A percentile compares a stretch with the other conserved stretches of the same genome.
These are phyloP conservation scores for Penicillium diatomitis DNA, from an alignment of 495 filamentous ascomycete genomes.

Conservation along the genomic window DNA sequence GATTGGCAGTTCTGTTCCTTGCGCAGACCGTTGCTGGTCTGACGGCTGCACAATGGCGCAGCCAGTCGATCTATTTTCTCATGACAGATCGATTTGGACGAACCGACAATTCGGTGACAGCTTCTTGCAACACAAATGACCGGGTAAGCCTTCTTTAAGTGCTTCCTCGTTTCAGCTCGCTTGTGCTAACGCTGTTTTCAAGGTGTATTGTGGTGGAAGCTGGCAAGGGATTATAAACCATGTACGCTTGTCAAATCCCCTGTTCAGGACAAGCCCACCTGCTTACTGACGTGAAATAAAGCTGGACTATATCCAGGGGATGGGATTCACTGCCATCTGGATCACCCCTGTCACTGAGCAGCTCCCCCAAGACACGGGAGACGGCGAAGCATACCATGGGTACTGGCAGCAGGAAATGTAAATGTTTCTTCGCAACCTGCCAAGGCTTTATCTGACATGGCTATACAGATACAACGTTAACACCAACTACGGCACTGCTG, in stretches of 20 bases:
- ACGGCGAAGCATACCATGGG: conserved; percentile 59
- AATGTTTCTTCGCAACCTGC: not conserved
- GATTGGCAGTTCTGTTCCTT: conserved; percentile 1
- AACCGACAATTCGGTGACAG: conserved; percentile 54
- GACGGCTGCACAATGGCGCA: conserved; percentile 47
- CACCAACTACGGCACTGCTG: conserved; percentile 52
- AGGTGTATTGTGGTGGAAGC: conserved; percentile 65
- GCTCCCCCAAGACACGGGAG: conserved; percentile 38
- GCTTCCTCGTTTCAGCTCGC: not conserved
- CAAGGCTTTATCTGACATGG: not conserved
- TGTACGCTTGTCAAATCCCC: conserved; percentile 25
- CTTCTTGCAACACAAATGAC: conserved; percentile 36
- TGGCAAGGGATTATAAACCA: conserved; percentile 65
- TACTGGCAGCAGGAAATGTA: conserved; percentile 66
- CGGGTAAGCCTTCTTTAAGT: conserved; percentile 13
- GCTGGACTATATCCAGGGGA: conserved; percentile 51
- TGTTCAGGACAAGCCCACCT: not conserved
- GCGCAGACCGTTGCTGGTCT: conserved; percentile 15
- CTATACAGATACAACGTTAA: conserved; percentile 45
- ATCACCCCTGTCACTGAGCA: conserved; percentile 68
- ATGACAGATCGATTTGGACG: conserved; percentile 69
- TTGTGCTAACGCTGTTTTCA: not conserved
- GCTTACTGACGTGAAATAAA: conserved; percentile 2
- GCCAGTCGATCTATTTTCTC: conserved; percentile 62
- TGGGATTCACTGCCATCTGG: conserved; percentile 80